Base-by-base conservation (phyloP, 2,329 filamentous ascomycete species). In the Cytospora piceae region DNA sequence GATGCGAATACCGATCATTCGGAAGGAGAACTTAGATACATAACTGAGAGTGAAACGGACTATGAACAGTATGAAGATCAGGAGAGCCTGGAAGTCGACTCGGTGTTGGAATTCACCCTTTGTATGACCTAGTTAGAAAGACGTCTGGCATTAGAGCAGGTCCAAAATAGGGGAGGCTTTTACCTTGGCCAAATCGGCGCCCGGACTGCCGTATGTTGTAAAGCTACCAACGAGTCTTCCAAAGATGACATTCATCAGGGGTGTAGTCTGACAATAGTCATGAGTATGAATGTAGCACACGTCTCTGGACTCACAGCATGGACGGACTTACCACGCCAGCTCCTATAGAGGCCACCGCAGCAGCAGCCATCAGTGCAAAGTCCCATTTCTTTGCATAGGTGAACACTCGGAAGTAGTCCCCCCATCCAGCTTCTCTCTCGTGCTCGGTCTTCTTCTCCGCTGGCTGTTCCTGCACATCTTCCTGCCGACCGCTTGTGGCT, bases 1-100 rank as follows among this genome's bases (percentile, higher is more conserved):
- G 69, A 88, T 80, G 34, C 86, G 82, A 64, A 88, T 85, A 29
- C 86, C 86, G 66, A 87, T 85, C 74, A 88, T 83, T 27, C 87
- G 84, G 69, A 87, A 87, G 46, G 79, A 78, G 70, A 88, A 85
- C 82, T 85, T 73, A n/a, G 51, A 59, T 24, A 63, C 52, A 9
- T 67, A 65, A 39, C 58, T 55, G 49, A 58, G 49, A 24, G 29
- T 12, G 55, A 69, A 51, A 42, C 55, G 63, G 4, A 51, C 31
- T 49, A 63, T 54, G 62, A 49, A 62, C 52, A 67, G 62, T 11
- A 70, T 68, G 32, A 68, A 57, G 39, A 58, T 56, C 22, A 60
- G 31, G 2, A 39, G 61, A 12, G 29, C 46, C 51, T 63, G 60
- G 60, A 27, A 51, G 60, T 63, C 24, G 53, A 63, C 22, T 7